Conservation (phyloP, 2,329 filamentous ascomycete genomes). For the Niveomyces coronatus region DNA sequence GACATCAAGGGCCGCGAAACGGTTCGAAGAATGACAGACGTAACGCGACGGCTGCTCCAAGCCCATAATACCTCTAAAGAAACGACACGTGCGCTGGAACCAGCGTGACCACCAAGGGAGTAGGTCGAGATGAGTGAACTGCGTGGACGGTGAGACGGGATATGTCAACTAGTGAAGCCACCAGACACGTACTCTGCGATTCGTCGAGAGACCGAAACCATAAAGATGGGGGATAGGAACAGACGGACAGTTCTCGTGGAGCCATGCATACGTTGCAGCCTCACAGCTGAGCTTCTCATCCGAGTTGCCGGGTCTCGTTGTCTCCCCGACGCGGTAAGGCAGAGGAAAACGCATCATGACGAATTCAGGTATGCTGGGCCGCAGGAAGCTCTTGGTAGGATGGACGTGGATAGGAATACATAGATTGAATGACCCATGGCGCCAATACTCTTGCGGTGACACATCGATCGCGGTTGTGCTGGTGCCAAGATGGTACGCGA, state of each 20-base stretch:
- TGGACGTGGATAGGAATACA: constrained; percentile 20
- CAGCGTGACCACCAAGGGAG: constrained; percentile 2
- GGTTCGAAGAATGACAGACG: not conserved
- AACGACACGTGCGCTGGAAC: not conserved
- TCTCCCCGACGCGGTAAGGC: constrained; percentile 27
- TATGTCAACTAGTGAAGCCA: too few species aligned
- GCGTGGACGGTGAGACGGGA: not conserved
- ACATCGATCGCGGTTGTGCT: constrained; percentile 3
- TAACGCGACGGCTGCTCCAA: constrained; percentile 1
- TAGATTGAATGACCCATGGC: constrained; percentile 25
- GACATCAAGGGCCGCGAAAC: not conserved
- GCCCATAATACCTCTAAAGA: not conserved
- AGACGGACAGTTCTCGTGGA: constrained; percentile 25
- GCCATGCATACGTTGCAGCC: constrained; percentile 28
- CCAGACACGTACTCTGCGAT: constrained; percentile 1
- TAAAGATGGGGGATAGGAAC: constrained; percentile 23
- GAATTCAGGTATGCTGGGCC: constrained; percentile 6
- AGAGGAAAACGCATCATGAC: constrained; percentile 20
- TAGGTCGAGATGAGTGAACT: not conserved
- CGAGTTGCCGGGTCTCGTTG: constrained; percentile 21
- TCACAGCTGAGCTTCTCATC: constrained; percentile 31
- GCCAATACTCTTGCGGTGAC: constrained; percentile 11
- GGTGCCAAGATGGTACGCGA: constrained; percentile 3
- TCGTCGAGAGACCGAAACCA: constrained; percentile 13
- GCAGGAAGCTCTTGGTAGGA: constrained; percentile 2